Percentiles rank a stretch among this genome's conserved stretches.
These are phyloP conservation scores for Pyropia yezoensis DNA, from an alignment of 23 red algal species.

Conservation along the genomic window DNA sequence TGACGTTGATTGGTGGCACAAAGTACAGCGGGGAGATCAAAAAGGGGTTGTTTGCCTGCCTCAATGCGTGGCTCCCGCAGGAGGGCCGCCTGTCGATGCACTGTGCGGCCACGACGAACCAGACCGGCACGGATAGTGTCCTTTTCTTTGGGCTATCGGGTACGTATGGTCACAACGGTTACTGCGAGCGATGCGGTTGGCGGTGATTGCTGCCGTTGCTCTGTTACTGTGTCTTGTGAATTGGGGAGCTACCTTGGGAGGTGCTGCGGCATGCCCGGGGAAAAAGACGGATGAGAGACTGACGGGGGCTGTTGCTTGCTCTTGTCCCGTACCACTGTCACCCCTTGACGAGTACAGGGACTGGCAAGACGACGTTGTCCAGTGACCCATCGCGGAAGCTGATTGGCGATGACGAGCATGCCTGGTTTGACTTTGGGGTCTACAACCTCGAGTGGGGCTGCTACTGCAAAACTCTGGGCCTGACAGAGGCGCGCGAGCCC, in stretches of 20 bases:
- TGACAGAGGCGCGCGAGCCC: too few relatives aligned
- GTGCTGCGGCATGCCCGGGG: too few relatives aligned
- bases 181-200: too few relatives aligned
- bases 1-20: conserved; percentile 36
- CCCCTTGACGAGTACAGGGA: conserved; percentile 12
- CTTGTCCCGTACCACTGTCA: background rate
- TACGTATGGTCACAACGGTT: too few relatives aligned
- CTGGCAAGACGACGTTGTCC: conserved; percentile 46
- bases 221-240: too few relatives aligned
- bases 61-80: conserved; percentile 20
- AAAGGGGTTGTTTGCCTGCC: conserved; percentile 28
- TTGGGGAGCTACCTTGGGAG: too few relatives aligned
- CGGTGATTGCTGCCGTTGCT: too few relatives aligned
- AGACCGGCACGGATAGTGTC: conserved; percentile 7
- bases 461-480: too few relatives aligned
- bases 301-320: too few relatives aligned
- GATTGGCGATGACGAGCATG: conserved; percentile 62
- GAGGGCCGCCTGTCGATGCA: conserved; percentile 25
- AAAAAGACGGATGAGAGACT: too few relatives aligned
- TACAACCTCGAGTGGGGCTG: conserved; percentile 4
- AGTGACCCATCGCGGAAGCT: conserved; percentile 25
- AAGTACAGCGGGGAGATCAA: conserved; percentile 55
- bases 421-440: conserved; percentile 21
- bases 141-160: conserved; percentile 9
- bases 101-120: conserved; percentile 17